A percentile compares a stretch with the other conserved stretches of the same genome.
These are phyloP conservation scores for Plantago ovata DNA, from an alignment of 257 asterid species.

Conservation along the genomic window DNA sequence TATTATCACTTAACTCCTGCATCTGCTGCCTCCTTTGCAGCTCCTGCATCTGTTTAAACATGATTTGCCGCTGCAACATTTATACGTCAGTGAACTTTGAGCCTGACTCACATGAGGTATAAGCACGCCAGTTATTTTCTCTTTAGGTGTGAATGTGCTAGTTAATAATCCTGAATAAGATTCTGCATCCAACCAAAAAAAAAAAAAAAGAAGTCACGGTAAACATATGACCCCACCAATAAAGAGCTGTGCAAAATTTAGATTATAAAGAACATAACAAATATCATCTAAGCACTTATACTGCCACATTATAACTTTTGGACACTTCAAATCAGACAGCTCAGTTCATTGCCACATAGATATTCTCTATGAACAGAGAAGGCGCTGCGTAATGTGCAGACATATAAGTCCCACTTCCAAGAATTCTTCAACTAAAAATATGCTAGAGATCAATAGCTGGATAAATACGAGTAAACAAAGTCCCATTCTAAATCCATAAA, in stretches of 20 bases:
- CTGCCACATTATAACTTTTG: background rate
- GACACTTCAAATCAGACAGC: conserved; percentile 5
- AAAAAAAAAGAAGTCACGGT: conserved; percentile 9
- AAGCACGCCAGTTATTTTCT: conserved; percentile 18
- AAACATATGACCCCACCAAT: background rate
- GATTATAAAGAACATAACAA: background rate
- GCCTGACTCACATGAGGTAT: conserved; percentile 18
- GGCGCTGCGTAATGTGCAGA: conserved; percentile 14
- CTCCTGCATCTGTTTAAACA: conserved; percentile 68
- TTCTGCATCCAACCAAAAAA: conserved; percentile 15
- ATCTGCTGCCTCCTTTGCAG: conserved; percentile 62
- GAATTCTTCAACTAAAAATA: background rate
- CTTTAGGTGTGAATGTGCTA: background rate
- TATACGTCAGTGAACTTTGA: conserved; percentile 19
- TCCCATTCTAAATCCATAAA: too few relatives aligned
- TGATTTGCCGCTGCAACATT: conserved; percentile 73
- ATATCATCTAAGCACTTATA: conserved; percentile 2
- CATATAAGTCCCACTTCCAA: background rate
- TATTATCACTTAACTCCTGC: conserved; percentile 38
- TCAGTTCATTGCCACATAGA: conserved; percentile 10
- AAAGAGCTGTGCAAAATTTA: background rate
- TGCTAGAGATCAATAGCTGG: background rate
- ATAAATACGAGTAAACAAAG: too few relatives aligned
- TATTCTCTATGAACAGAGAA: conserved; percentile 11
- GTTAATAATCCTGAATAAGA: conserved; percentile 12